A percentile compares a stretch with the other conserved stretches of the same genome.
These are phyloP conservation scores for Myriosclerotinia scirpicola DNA, from an alignment of 2,329 filamentous ascomycete species.

Conservation along the genomic window DNA sequence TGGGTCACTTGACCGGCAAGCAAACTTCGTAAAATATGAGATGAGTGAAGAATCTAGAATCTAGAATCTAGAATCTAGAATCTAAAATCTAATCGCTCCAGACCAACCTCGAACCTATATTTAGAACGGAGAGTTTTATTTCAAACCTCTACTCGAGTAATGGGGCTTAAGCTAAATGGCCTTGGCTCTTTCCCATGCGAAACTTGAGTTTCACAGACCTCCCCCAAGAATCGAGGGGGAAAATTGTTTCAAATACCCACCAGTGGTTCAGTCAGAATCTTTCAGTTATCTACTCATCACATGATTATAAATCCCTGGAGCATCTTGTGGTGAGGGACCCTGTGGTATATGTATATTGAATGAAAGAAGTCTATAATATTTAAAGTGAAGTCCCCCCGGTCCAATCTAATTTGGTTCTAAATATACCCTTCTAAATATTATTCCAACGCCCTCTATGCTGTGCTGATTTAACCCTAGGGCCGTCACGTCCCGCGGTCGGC, in stretches of 20 bases:
- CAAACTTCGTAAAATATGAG: too few relatives aligned
- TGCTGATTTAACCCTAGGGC: neutral
- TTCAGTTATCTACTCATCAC: conserved; percentile 1
- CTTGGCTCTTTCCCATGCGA: neutral
- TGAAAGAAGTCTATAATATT: conserved; percentile 12
- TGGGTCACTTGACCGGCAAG: too few relatives aligned
- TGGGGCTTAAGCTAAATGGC: too few relatives aligned
- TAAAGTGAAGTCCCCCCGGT: conserved; percentile 13
- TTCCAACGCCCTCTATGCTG: conserved; percentile 8
- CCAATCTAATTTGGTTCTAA: neutral
- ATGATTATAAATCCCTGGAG: neutral
- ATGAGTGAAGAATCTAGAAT: too few relatives aligned
- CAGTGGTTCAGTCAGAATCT: neutral
- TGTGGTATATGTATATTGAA: conserved; percentile 20
- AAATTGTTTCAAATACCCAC: neutral
- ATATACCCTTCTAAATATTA: conserved; percentile 6
- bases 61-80: too few relatives aligned
- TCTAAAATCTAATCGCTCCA: too few relatives aligned
- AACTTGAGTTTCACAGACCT: neutral
- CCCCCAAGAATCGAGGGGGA: neutral
- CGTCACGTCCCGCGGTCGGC: conserved; percentile 7
- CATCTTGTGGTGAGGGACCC: conserved; percentile 21
- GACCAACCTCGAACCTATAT: too few relatives aligned
- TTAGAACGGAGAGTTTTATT: too few relatives aligned
- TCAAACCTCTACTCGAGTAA: too few relatives aligned